Base-by-base conservation (phyloP, 2,329 filamentous ascomycete species). In the Aspergillus sergii region DNA sequence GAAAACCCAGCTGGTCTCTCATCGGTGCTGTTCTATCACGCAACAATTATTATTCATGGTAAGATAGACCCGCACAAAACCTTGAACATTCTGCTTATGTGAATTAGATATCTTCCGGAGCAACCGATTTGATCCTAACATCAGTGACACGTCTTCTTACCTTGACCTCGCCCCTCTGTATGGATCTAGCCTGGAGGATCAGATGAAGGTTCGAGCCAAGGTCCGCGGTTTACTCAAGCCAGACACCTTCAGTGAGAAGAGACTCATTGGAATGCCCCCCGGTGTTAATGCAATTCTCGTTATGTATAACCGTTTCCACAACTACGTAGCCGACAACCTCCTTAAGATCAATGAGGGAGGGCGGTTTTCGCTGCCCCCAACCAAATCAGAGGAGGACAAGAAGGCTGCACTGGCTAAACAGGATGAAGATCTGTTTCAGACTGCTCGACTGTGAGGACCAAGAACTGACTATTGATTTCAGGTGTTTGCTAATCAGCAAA, bases 41-140 rank as follows among this genome's bases (percentile, higher is more conserved):
- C 83, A 0, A 82, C 82, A 3, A 81, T 85, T 57, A 83, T 85
- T 61, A 85, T 84, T 26, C 83, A 85, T 61, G 83, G 72, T 75
- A 77, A 1, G 43, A 30, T 12, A 26, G 2, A 7, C 19, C 11
- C 9, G 14, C 12, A 32, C 11, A 14, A 45, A 8, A 11, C 7
- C 6, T 36, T 45, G 16, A 26, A n/a, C 11, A 14, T 4, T 19
- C 51, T 16, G 21, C 39, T 57, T 10, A 50, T 21, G 16, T 36
- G 21, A 16, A 28, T 9, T 16, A 83, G 41, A 84, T 83, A 67
- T 75, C 26, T 64, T 64, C 50, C 59, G 79, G 45, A 81, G 74
- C 2, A 73, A 78, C 59, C 61, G 69, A n/a, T 54, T 46, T 12
- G 72, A 78, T 73, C 73, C 46, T 64, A 78, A 67, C 69, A 77